Evolutionary conservation across 441 rosid species (phyloP), one percentile per base, ranked within the genome.

Genomic region (Metrosideros polymorpha): DNA sequence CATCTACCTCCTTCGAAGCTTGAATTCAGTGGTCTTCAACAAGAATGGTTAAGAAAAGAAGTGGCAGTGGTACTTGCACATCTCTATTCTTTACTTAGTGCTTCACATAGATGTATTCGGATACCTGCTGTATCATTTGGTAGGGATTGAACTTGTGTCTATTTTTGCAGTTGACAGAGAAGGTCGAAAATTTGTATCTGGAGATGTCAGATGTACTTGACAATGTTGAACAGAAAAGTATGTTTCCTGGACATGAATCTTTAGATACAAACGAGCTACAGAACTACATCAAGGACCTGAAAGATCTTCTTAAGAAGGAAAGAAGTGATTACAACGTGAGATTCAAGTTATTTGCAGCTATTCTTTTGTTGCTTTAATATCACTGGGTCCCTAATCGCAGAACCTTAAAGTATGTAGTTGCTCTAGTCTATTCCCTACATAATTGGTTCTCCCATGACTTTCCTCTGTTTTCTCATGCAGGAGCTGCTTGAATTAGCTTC

Each of bases 21-120:
- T 85, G 98, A 96, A 86, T 95, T 95, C 90, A 88, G 85, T 85
- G 92, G 92, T 84, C 89, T 79, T 85, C 99, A 93, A 86, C 98
- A 85, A 54, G 96, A 94, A 82, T 96, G 96, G 98, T 91, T 94
- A 32, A 92, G 90, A 39, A 94, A 95, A 90, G 99, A 96, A 87
- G 98, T 98, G 52, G 91, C 89, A 2, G 97, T 92, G 98, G 99
- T 97, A 83, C 84, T 83, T 83, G 30, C 49, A 83, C 39, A 66
- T 66, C 47, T 66, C 77, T 50, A 29, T 87, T 90, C 47, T 56
- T 84, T 43, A 18, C 32, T 17, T 75, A 39, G 85, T 84, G 19
- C 45, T 52, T 79, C 24, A 50, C 9, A 9, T 85, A 61, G 85
- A 84, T 82, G 47, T 49, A 83, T 63, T 84, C 59, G 50, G 30